Evolutionary conservation across 306 rosid genomes (phyloP).

Genomic region (Lathyrus sativus): DNA sequence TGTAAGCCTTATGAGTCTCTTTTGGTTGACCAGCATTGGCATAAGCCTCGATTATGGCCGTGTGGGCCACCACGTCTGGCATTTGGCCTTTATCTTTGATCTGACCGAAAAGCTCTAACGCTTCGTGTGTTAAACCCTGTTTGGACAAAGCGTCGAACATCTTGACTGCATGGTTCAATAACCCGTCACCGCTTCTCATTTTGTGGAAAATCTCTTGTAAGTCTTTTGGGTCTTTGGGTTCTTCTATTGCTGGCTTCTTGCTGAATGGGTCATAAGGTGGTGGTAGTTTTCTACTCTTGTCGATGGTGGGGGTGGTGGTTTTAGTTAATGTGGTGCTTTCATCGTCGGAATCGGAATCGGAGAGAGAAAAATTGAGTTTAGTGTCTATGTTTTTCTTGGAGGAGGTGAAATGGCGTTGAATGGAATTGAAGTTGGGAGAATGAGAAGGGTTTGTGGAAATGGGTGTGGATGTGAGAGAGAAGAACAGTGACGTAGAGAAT

Average conservation of each 20-base stretch:
- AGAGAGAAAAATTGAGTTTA: slow-evolving; percentile 51
- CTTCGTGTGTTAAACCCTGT: slow-evolving; percentile 75
- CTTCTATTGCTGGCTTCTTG: slow-evolving; percentile 58
- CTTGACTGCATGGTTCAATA: slow-evolving; percentile 68
- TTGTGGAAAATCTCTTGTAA: slow-evolving; percentile 70
- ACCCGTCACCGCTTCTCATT: slow-evolving; percentile 58
- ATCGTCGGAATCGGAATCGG: slow-evolving; percentile 40
- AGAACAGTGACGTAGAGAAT: slow-evolving; percentile 1
- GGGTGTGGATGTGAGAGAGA: no score
- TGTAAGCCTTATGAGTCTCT: slow-evolving; percentile 64
- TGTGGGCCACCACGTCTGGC: slow-evolving; percentile 82
- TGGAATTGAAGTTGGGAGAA: not conserved
- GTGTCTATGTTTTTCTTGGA: slow-evolving; percentile 41
- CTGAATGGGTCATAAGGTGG: slow-evolving; percentile 70
- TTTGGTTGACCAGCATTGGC: slow-evolving; percentile 60
- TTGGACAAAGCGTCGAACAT: slow-evolving; percentile 92
- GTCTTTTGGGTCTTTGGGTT: slow-evolving; percentile 66
- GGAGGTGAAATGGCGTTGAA: slow-evolving; percentile 29
- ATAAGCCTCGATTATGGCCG: slow-evolving; percentile 71
- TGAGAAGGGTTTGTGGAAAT: not conserved
- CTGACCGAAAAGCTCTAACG: slow-evolving; percentile 64
- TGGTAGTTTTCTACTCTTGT: slow-evolving; percentile 33
- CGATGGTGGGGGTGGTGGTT: not conserved
- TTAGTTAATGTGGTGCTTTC: not conserved
- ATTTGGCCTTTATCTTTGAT: slow-evolving; percentile 78